Evolutionary conservation across 192 early-diverging fungal genomes (phyloP), one percentile per base, ranked within the genome.

Genomic region (Backusella macrospora): DNA sequence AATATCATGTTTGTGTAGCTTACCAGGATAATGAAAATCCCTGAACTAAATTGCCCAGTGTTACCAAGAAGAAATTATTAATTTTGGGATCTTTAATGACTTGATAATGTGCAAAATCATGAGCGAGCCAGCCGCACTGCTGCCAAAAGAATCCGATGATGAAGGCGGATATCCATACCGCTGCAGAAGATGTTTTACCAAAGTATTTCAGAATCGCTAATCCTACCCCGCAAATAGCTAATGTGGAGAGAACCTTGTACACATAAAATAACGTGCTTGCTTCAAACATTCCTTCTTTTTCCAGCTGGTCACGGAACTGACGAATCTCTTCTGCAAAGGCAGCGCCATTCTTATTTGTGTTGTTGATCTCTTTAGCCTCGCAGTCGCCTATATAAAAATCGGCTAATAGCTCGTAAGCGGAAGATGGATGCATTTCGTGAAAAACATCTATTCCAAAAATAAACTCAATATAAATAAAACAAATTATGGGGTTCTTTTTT

Each of bases 81-180:
- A 81, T 77, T 45, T 75, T 66, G 55, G 91, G 86, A 75, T 90
- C 84, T 43, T 85, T 74, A 79, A 94, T 94, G 34, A 92, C 88
- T 72, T 94, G 92, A 81, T 94, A 90, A 78, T 95, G 94, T 72
- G 84, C 81, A 73, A 92, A 92, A 70, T 95, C 92, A 76, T 95
- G 94, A n/a, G 94, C 86, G 21, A 94, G 78, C 94, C 94, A 95
- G n/a, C 91, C 93, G 76, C 85, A 91, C 75, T 95, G 94, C 69
- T 95, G 94, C 89, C 88, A 95, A 73, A 92, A 93, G 65, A 94
- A 47, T 23, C 88, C 94, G 71, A 93, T 55, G 16, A 93, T 59
- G 18, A 79, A 29, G 6, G 87, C 90, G 0, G 91, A 84, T 2
- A 80, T 21, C 10, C 90, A 37, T 13, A 94, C 83, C 46, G 81